These are phyloP conservation scores for Cadophora sp. DNA, from an alignment of 2,329 filamentous ascomycete genomes.

Conservation along the genomic window DNA sequence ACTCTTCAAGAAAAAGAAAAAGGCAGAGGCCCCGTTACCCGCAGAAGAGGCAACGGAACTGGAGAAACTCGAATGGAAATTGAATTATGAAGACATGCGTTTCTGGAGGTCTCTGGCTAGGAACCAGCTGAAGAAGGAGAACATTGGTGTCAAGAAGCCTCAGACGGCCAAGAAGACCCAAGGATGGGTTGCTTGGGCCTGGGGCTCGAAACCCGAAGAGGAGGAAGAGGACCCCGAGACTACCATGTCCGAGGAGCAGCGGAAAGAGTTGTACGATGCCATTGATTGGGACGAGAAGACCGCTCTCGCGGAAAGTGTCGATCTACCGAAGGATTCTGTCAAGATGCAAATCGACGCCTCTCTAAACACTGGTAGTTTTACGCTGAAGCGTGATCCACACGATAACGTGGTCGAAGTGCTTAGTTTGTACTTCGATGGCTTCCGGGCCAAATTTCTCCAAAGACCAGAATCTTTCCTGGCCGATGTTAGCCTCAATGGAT, in stretches of 20 bases:
- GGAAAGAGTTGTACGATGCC: slow-evolving; percentile 94
- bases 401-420: slow-evolving; percentile 81
- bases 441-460: slow-evolving; percentile 88
- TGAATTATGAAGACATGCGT: slow-evolving; percentile 91
- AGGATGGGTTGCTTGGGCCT: slow-evolving; percentile 91
- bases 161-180: slow-evolving; percentile 68
- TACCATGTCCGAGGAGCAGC: slow-evolving; percentile 92
- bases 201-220: slow-evolving; percentile 74
- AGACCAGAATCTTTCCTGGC: slow-evolving; percentile 89
- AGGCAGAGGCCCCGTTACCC: slow-evolving; percentile 69
- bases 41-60: slow-evolving; percentile 76
- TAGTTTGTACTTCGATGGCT: slow-evolving; percentile 91
- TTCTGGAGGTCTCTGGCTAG: slow-evolving; percentile 96
- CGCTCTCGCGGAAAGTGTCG: slow-evolving; percentile 84
- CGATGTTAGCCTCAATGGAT: slow-evolving; percentile 87
- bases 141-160: slow-evolving; percentile 83
- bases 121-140: slow-evolving; percentile 95
- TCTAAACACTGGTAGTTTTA: slow-evolving; percentile 96
- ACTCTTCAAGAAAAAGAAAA: slow-evolving; percentile 92
- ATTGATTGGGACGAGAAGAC: slow-evolving; percentile 99
- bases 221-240: slow-evolving; percentile 76
- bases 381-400: slow-evolving; percentile 84
- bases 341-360: slow-evolving; percentile 93
- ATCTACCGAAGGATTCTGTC: slow-evolving; percentile 87
- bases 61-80: slow-evolving; percentile 80